Evolutionary conservation across 768 basidiomycete genomes (phyloP).

Genomic region (Porpolomopsis calyptriformis): DNA sequence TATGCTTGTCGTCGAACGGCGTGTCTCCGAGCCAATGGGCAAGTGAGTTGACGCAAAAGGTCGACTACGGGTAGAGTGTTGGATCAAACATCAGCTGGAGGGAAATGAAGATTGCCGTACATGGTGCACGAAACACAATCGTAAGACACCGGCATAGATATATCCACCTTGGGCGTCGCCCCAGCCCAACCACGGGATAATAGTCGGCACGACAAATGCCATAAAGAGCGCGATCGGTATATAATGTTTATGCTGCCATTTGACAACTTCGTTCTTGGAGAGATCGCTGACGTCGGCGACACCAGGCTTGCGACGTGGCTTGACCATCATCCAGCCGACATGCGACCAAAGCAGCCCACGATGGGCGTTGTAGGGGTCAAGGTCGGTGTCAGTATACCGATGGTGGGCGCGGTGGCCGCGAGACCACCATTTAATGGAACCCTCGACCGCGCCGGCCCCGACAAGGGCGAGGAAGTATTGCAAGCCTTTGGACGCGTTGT

Average conservation of each 20-base stretch:
- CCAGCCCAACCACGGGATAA: conserved; percentile 63
- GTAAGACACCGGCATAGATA: conserved; percentile 55
- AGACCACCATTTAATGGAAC: conserved; percentile 98
- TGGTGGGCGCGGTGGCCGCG: conserved; percentile 97
- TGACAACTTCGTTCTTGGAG: conserved; percentile 64
- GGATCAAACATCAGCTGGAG: conserved; percentile 32
- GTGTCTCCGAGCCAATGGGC: conserved; percentile 92
- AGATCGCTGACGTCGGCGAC: conserved; percentile 85
- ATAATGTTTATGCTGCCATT: conserved; percentile 85
- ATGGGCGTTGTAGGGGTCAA: conserved; percentile 92
- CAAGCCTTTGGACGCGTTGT: conserved; percentile 80
- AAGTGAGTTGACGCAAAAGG: conserved; percentile 94
- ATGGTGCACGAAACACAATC: conserved; percentile 62
- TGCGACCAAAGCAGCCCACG: conserved; percentile 82
- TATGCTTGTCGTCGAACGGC: conserved; percentile 75
- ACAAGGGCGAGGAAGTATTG: conserved; percentile 77
- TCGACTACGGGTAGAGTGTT: conserved; percentile 78
- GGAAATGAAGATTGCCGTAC: conserved; percentile 25
- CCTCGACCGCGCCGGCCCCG: conserved; percentile 90
- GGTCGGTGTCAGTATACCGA: conserved; percentile 92
- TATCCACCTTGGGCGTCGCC: conserved; percentile 80
- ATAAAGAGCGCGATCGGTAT: conserved; percentile 44
- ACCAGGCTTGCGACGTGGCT: conserved; percentile 81
- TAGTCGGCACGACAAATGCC: conserved; percentile 49
- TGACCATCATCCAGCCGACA: conserved; percentile 88